These are phyloP conservation scores for Penicillium sp. DNA, from an alignment of 2,329 filamentous ascomycete species.

Conservation along the genomic window DNA sequence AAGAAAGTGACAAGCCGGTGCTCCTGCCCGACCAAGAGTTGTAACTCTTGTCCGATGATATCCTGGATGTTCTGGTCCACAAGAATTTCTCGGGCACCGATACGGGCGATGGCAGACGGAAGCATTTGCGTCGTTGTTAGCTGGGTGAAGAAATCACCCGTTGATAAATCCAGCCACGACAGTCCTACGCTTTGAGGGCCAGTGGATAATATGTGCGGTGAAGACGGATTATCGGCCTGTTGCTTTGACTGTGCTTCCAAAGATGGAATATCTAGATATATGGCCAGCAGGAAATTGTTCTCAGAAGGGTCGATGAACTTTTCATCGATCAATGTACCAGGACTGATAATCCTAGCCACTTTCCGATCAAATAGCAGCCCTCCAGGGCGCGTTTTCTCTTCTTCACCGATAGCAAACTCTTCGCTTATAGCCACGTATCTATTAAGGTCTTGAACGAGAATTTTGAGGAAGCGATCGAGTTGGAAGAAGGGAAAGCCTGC, in stretches of 20 bases:
- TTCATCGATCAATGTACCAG: conserved; percentile 94
- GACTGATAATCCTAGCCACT: conserved; percentile 85
- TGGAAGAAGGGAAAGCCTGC: conserved; percentile 93
- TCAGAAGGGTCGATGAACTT: conserved; percentile 93
- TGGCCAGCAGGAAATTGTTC: conserved; percentile 87
- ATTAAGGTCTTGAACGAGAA: conserved; percentile 84
- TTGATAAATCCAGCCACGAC: conserved; percentile 93
- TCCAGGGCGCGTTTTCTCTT: conserved; percentile 69
- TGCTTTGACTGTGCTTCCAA: conserved; percentile 20
- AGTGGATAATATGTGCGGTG: conserved; percentile 30
- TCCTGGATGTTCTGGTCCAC: conserved; percentile 64
- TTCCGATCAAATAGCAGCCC: conserved; percentile 80
- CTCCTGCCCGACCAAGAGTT: conserved; percentile 70
- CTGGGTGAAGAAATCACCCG: conserved; percentile 90
- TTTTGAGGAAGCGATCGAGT: conserved; percentile 87
- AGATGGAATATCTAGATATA: conserved; percentile 56
- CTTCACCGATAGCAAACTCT: conserved; percentile 74
- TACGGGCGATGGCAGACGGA: conserved; percentile 76
- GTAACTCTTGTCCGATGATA: conserved; percentile 60
- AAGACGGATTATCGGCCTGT: conserved; percentile 20
- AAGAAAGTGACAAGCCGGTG: conserved; percentile 74
- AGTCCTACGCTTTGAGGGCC: conserved; percentile 62
- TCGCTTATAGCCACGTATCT: conserved; percentile 92
- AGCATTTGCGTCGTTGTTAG: conserved; percentile 67
- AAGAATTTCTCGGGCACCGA: conserved; percentile 81